A percentile compares a stretch with the other conserved stretches of the same genome.
Evolutionary conservation across 2,329 filamentous ascomycete genomes (phyloP).

Genomic region (Hysterium pulicare): DNA sequence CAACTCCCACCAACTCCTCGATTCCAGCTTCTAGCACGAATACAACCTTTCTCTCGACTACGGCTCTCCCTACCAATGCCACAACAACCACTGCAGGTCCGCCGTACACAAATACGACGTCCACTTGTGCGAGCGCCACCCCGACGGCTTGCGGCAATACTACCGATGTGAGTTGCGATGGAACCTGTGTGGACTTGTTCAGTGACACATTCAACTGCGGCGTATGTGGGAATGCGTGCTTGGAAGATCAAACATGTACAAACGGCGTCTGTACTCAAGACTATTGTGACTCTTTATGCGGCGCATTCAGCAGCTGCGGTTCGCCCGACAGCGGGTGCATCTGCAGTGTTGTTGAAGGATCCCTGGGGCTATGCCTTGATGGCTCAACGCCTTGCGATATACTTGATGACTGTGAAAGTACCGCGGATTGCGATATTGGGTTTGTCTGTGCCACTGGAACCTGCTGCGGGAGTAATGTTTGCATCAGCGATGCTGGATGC

Average conservation of each 20-base stretch:
- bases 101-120: background rate
- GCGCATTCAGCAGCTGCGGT: constrained; percentile 23
- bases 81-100: background rate
- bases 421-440: constrained; percentile 13
- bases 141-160: background rate
- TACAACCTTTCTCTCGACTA: background rate
- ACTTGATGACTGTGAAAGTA: constrained; percentile 10
- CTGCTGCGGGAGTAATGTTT: constrained; percentile 17
- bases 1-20: background rate
- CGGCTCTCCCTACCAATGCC: background rate
- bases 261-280: constrained; percentile 32
- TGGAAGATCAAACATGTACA: constrained; percentile 20
- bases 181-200: constrained; percentile 20
- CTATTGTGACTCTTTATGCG: constrained; percentile 28
- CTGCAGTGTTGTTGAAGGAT: constrained; percentile 21
- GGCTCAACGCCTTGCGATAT: constrained; percentile 9
- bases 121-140: background rate
- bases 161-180: constrained; percentile 12
- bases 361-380: constrained; percentile 29
- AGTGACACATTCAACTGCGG: constrained; percentile 25
- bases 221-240: constrained; percentile 23
- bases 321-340: constrained; percentile 17
- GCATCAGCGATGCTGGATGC: constrained; percentile 15
- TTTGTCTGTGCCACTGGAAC: constrained; percentile 17
- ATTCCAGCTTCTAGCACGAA: background rate